phyloP scores from a whole-genome alignment of 2,329 filamentous ascomycete genomes.

The Shiraia sp. region DNA sequence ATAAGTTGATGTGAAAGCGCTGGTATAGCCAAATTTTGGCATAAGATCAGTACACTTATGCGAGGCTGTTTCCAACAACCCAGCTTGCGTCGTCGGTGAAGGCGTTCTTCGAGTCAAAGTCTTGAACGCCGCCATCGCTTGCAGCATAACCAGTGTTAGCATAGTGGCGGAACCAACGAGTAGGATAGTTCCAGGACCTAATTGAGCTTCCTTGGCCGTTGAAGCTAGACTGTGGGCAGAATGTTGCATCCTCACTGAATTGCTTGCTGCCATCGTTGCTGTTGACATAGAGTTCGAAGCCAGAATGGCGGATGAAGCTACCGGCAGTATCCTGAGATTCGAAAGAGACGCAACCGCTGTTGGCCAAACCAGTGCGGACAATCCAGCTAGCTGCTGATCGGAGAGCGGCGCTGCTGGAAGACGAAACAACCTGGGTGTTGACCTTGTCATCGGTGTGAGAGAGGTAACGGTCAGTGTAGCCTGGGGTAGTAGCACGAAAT shows the following conservation, averaged over 20 bases:
- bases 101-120: conserved; percentile 53
- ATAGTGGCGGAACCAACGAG: conserved; percentile 62
- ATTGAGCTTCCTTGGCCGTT: conserved; percentile 58
- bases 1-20: too few species aligned
- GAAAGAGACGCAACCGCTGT: conserved; percentile 63
- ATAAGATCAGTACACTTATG: conserved; percentile 5
- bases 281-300: conserved; percentile 56
- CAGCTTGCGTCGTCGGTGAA: conserved; percentile 63
- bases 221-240: conserved; percentile 60
- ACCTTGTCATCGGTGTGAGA: conserved; percentile 57
- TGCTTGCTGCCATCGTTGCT: conserved; percentile 60
- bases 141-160: conserved; percentile 52
- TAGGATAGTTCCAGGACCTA: conserved; percentile 64
- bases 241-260: conserved; percentile 66
- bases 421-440: conserved; percentile 60
- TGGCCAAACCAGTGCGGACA: conserved; percentile 60
- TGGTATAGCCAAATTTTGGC: too few species aligned
- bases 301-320: conserved; percentile 61
- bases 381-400: conserved; percentile 63
- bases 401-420: conserved; percentile 54
- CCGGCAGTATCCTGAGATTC: conserved; percentile 63
- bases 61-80: conserved; percentile 12
- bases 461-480: conserved; percentile 60
- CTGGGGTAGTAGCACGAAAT: conserved; percentile 59
- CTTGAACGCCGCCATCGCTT: conserved; percentile 60